Evolutionary conservation across 2,329 filamentous ascomycete genomes (phyloP).

Genomic region (Penicillium sp.): DNA sequence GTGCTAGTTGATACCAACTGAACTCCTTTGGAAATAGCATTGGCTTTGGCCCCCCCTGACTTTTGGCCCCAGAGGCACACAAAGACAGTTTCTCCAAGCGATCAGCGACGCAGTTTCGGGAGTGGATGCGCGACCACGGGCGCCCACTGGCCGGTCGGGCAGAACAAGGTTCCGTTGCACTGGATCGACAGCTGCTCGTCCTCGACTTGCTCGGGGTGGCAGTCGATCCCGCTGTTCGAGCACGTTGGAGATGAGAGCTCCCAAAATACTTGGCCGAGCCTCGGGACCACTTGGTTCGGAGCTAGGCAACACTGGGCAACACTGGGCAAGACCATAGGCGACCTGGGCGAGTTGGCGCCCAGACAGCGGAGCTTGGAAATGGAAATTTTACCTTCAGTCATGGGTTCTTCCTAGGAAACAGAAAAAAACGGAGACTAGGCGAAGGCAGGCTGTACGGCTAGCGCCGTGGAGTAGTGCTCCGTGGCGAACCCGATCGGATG

Average conservation of each 20-base stretch:
- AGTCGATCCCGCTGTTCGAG: background rate
- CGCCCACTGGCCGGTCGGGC: conserved; percentile 1
- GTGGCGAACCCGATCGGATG: background rate
- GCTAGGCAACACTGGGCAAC: background rate
- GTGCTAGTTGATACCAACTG: no score
- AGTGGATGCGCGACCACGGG: conserved; percentile 7
- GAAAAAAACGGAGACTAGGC: background rate
- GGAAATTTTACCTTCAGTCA: background rate
- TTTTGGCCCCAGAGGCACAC: background rate
- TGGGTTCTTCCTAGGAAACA: background rate
- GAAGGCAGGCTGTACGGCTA: background rate
- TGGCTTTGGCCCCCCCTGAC: background rate
- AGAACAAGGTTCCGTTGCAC: conserved; percentile 9
- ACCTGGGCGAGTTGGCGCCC: background rate
- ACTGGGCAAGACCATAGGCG: background rate
- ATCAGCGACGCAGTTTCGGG: conserved; percentile 12
- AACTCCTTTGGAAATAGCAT: background rate
- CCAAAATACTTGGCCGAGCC: background rate
- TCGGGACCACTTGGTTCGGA: background rate
- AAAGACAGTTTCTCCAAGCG: background rate
- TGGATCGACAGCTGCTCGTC: conserved; percentile 19
- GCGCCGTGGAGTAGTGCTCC: background rate
- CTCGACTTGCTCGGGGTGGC: conserved; percentile 1
- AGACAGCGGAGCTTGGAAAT: background rate
- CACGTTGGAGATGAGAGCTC: background rate